These are phyloP conservation scores for Ophiostoma piceae DNA, from an alignment of 2,329 filamentous ascomycete genomes.

Conservation along the genomic window DNA sequence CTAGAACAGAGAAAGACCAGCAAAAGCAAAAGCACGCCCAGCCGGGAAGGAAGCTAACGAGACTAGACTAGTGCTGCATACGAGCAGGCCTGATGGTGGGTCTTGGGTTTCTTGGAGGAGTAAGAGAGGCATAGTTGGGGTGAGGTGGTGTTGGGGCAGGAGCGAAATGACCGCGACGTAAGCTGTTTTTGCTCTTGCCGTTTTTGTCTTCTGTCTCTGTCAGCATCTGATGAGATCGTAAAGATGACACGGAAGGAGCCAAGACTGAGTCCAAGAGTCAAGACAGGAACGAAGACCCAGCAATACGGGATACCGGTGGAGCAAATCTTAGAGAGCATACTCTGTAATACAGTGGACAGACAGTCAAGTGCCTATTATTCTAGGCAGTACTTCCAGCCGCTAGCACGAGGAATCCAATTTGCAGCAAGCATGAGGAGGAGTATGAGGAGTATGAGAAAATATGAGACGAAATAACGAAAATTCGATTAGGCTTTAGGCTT, in stretches of 20 bases:
- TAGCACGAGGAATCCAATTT: not conserved
- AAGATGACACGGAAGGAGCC: no score
- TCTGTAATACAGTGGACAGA: no score
- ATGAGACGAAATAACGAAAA: no score
- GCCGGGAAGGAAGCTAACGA: not conserved
- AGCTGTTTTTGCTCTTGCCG: not conserved
- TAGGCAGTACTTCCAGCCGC: not conserved
- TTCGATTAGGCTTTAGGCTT: no score
- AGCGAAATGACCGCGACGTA: not conserved
- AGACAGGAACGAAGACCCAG: constrained; percentile 6
- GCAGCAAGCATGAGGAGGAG: not conserved
- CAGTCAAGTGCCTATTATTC: no score
- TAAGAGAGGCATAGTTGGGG: no score
- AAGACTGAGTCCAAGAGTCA: not conserved
- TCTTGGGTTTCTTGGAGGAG: not conserved
- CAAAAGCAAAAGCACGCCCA: not conserved
- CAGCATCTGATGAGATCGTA: no score
- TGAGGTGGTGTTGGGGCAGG: not conserved
- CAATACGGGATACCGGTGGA: constrained; percentile 10
- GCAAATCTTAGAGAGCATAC: not conserved
- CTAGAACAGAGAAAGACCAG: not conserved
- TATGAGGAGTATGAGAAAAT: not conserved
- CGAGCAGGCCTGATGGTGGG: no score
- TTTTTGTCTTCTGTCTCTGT: no score
- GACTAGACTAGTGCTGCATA: no score